Evolutionary conservation across 306 rosid genomes (phyloP).

Genomic region (Adenanthera pavonina): DNA sequence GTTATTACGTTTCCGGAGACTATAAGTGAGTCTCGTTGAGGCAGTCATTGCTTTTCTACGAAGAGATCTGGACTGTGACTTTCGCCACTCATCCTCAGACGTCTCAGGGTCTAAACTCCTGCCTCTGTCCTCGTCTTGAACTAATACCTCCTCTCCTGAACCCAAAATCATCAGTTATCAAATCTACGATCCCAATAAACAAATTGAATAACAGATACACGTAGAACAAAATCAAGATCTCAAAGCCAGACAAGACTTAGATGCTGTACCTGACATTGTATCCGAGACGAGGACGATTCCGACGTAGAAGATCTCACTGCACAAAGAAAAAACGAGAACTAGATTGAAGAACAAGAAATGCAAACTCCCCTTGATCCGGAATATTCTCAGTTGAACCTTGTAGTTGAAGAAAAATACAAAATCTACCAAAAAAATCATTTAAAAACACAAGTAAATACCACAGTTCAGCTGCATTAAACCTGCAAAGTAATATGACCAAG

Average conservation of each 20-base stretch:
- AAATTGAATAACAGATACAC: constrained; percentile 2
- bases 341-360: constrained; percentile 14
- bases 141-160: constrained; percentile 61
- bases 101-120: constrained; percentile 65
- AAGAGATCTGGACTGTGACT: constrained; percentile 71
- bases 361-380: constrained; percentile 26
- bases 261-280: constrained; percentile 71
- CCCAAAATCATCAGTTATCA: constrained; percentile 20
- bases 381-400: constrained; percentile 19
- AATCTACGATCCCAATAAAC: constrained; percentile 7
- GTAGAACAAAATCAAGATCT: constrained; percentile 32
- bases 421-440: constrained; percentile 32
- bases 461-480: constrained; percentile 38
- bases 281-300: constrained; percentile 30
- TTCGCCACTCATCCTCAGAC: constrained; percentile 88
- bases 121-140: constrained; percentile 65
- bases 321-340: constrained; percentile 33
- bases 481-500: constrained; percentile 14
- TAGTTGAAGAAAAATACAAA: constrained; percentile 32
- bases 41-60: constrained; percentile 74
- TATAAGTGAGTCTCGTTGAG: constrained; percentile 60
- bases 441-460: constrained; percentile 19
- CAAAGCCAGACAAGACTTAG: constrained; percentile 16
- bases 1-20: constrained; percentile 70
- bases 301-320: constrained; percentile 55